Conservation (phyloP, 257 asterid species). For the Plectranthus barbatus region DNA sequence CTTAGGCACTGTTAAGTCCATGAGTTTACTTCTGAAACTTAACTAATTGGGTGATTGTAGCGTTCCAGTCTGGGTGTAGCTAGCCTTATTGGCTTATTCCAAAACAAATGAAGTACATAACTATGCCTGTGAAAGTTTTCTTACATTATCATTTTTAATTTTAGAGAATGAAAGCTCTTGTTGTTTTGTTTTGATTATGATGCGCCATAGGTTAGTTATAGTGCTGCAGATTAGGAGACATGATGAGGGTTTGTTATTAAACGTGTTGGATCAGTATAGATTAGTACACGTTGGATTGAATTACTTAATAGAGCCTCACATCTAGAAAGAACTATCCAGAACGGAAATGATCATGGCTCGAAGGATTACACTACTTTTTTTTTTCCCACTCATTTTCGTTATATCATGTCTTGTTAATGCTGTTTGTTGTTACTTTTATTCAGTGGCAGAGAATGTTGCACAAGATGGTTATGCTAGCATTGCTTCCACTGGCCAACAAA, state of each 20-base stretch:
- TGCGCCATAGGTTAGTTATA: not conserved
- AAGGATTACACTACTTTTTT: not conserved
- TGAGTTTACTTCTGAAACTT: not conserved
- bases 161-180: not conserved
- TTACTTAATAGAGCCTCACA: not conserved
- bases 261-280: not conserved
- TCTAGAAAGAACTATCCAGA: not conserved
- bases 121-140: not conserved
- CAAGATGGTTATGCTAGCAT: constrained; percentile 55
- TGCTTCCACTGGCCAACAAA: constrained; percentile 53
- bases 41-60: not conserved
- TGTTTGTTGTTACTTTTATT: constrained; percentile 9
- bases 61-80: not conserved
- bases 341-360: not conserved
- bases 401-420: not conserved
- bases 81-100: not conserved
- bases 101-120: not conserved
- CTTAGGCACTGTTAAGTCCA: not conserved
- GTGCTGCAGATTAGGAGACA: not conserved
- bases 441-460: constrained; percentile 36
- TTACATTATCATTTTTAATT: not conserved
- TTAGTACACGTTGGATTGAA: not conserved
- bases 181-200: not conserved
- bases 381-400: not conserved
- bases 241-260: not conserved